Conservation (phyloP, 164 flowering plant genomes). For the Piper longum region DNA sequence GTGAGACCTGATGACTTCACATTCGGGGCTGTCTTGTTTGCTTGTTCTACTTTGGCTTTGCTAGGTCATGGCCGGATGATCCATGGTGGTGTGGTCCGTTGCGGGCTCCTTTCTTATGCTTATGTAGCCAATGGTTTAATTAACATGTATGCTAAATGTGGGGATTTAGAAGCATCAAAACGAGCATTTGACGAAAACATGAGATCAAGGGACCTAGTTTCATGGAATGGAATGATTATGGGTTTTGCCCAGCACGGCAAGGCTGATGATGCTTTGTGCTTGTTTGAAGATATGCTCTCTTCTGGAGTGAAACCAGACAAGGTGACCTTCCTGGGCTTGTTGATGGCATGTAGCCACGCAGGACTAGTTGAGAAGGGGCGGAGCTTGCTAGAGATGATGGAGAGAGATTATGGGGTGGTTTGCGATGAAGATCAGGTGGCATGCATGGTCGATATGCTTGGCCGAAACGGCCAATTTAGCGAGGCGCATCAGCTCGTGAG, state of each 20-base stretch:
- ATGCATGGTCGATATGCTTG: slow-evolving; percentile 51
- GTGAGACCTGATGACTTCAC: slow-evolving; percentile 43
- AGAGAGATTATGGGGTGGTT: slow-evolving; percentile 14
- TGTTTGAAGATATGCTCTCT: slow-evolving; percentile 28
- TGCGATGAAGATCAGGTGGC: slow-evolving; percentile 37
- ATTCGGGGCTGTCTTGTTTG: slow-evolving; percentile 52
- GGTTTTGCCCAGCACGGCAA: slow-evolving; percentile 46
- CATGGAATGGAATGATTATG: slow-evolving; percentile 66
- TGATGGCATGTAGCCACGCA: slow-evolving; percentile 51
- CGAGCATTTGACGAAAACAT: slow-evolving; percentile 28
- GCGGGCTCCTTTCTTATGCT: slow-evolving; percentile 29
- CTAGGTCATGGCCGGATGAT: slow-evolving; percentile 42
- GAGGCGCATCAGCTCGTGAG: slow-evolving; percentile 26
- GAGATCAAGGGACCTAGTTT: slow-evolving; percentile 21
- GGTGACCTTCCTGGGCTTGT: slow-evolving; percentile 43
- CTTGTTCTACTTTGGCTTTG: slow-evolving; percentile 48
- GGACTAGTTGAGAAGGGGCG: slow-evolving; percentile 32
- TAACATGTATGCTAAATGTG: slow-evolving; percentile 68
- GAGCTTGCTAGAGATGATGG: slow-evolving; percentile 27
- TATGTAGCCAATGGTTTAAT: slow-evolving; percentile 60
- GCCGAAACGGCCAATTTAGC: slow-evolving; percentile 31
- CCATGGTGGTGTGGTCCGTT: slow-evolving; percentile 29
- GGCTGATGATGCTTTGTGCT: slow-evolving; percentile 24
- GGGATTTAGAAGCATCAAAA: slow-evolving; percentile 33
- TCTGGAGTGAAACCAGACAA: slow-evolving; percentile 31